Conservation (phyloP, 129 eudicot genomes). For the Arctium minus region DNA sequence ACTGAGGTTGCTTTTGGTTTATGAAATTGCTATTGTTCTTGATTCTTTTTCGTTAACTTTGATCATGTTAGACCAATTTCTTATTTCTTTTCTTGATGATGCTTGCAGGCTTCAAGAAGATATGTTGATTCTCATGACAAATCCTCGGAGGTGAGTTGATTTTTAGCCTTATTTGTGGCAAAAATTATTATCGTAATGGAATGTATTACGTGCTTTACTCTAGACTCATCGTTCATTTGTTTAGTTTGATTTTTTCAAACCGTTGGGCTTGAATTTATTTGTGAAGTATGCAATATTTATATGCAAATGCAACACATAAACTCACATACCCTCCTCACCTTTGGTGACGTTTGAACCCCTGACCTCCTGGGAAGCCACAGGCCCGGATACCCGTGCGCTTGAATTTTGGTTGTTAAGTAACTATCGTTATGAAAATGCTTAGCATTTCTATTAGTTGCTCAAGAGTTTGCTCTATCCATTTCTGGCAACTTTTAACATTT, state of each 20-base stretch:
- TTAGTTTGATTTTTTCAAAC: too few relatives aligned
- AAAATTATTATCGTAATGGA: background rate
- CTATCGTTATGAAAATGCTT: too few relatives aligned
- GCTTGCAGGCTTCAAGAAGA: slow-evolving; percentile 38
- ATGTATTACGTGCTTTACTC: too few relatives aligned
- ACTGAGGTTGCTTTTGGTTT: slow-evolving; percentile 36
- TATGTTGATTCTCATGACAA: slow-evolving; percentile 52
- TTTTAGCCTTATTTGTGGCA: background rate
- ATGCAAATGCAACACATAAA: background rate
- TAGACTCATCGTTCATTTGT: background rate
- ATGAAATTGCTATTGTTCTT: background rate
- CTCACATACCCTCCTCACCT: background rate
- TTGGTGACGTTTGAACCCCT: too few relatives aligned
- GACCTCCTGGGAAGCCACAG: background rate
- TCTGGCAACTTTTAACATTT: background rate
- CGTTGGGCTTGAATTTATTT: background rate
- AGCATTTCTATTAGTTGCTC: background rate
- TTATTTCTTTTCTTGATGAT: background rate
- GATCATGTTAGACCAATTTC: slow-evolving; percentile 3
- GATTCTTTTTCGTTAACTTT: background rate
- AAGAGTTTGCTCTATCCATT: background rate
- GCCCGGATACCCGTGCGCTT: background rate
- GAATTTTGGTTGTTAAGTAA: background rate
- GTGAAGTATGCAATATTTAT: too few relatives aligned
- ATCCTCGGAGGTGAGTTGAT: slow-evolving; percentile 50